Conservation (phyloP, 768 basidiomycete species). For the Tephrocybe rancida region DNA sequence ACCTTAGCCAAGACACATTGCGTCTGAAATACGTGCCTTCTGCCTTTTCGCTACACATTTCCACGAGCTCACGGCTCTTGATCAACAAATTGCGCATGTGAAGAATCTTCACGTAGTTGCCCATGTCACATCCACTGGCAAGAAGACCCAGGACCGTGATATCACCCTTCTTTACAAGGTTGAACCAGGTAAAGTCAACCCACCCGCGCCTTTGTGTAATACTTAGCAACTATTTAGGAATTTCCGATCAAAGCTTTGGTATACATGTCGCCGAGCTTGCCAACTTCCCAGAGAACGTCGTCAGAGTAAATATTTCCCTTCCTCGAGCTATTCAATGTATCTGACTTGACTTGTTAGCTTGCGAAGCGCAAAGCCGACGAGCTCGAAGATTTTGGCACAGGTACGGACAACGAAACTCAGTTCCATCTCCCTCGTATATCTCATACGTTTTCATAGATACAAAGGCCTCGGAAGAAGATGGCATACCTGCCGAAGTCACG, state of each 20-base stretch:
- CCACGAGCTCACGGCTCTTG: conserved; percentile 92
- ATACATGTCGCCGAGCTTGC: conserved; percentile 98
- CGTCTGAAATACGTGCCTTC: conserved; percentile 88
- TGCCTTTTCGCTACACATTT: conserved; percentile 98
- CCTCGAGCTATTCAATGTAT: not conserved
- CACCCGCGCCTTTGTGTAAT: not conserved
- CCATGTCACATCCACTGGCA: conserved; percentile 82
- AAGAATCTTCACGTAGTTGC: conserved; percentile 97
- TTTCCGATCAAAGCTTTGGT: conserved; percentile 97
- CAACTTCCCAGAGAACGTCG: conserved; percentile 94
- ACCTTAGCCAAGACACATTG: conserved; percentile 71
- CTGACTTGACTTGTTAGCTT: conserved; percentile 46
- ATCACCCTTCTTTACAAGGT: conserved; percentile 96
- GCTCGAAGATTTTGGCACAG: conserved; percentile 76
- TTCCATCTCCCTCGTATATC: not conserved
- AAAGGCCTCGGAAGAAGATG: conserved; percentile 29
- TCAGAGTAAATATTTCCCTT: conserved; percentile 58
- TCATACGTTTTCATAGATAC: not conserved
- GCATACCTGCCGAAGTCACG: conserved; percentile 58
- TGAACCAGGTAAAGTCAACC: conserved; percentile 68
- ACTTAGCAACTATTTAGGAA: conserved; percentile 46
- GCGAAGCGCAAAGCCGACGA: conserved; percentile 94
- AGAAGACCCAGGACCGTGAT: conserved; percentile 64
- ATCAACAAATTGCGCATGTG: conserved; percentile 84
- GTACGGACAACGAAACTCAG: not conserved